A percentile compares a stretch with the other conserved stretches of the same genome.
These are phyloP conservation scores for Talaromyces trachyspermus DNA, from an alignment of 495 filamentous ascomycete species.

Conservation along the genomic window DNA sequence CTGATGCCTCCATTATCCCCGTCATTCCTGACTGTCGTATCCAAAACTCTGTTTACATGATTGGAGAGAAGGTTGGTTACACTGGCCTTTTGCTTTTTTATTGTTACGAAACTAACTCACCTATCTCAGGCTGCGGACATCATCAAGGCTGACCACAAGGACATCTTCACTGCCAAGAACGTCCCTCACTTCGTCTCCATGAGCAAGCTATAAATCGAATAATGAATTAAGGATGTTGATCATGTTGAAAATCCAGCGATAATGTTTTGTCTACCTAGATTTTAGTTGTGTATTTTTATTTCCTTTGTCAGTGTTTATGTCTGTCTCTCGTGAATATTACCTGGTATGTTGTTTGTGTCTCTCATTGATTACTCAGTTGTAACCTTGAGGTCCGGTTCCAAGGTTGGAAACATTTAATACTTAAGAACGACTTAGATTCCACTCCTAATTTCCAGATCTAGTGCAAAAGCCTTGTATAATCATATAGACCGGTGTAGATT, in stretches of 20 bases:
- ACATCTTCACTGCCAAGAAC: conserved; percentile 22
- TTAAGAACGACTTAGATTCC: too few species aligned
- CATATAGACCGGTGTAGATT: too few species aligned
- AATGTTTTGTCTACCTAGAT: neutral
- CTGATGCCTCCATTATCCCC: conserved; percentile 53
- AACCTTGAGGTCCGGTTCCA: too few species aligned
- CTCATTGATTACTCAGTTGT: too few species aligned
- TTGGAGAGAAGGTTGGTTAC: conserved; percentile 53
- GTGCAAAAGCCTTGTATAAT: too few species aligned
- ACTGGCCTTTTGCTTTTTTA: conserved; percentile 36
- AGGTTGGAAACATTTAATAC: too few species aligned
- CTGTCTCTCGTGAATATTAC: too few species aligned
- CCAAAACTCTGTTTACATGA: conserved; percentile 48
- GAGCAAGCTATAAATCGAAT: neutral
- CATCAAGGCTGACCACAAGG: conserved; percentile 11
- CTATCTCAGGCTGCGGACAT: conserved; percentile 12
- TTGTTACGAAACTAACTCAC: neutral
- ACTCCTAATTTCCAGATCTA: too few species aligned
- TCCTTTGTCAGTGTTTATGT: too few species aligned
- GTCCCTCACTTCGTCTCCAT: neutral
- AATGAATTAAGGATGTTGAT: neutral
- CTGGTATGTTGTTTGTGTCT: too few species aligned
- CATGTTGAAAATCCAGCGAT: neutral
- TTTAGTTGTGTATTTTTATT: neutral
- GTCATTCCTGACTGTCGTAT: conserved; percentile 39